These are phyloP conservation scores for Magnaporthales sp. DNA, from an alignment of 2,329 filamentous ascomycete genomes.

Conservation along the genomic window DNA sequence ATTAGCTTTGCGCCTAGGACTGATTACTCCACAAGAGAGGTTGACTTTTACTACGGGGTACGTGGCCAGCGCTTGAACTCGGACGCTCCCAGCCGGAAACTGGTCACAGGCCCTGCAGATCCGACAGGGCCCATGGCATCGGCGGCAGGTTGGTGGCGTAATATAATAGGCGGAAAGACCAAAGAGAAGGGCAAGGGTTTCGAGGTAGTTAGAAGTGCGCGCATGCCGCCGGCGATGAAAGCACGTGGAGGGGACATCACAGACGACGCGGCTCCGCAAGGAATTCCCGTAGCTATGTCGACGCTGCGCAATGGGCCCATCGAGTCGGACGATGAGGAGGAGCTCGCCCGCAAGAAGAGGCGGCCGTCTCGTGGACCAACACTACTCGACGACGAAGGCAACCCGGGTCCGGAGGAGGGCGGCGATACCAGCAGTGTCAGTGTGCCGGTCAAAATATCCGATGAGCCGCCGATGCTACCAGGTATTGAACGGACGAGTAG, in stretches of 20 bases:
- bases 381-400: slow-evolving; percentile 36
- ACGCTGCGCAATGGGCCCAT: slow-evolving; percentile 52
- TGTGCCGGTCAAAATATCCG: slow-evolving; percentile 31
- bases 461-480: slow-evolving; percentile 47
- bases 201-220: slow-evolving; percentile 84
- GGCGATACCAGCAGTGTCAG: slow-evolving; percentile 36
- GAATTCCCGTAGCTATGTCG: slow-evolving; percentile 56
- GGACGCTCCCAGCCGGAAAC: slow-evolving; percentile 68
- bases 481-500: slow-evolving; percentile 48
- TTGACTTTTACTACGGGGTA: slow-evolving; percentile 94
- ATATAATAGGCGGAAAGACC: slow-evolving; percentile 70
- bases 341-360: slow-evolving; percentile 13
- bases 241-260: slow-evolving; percentile 45
- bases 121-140: slow-evolving; percentile 86
- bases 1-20: slow-evolving; percentile 50
- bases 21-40: slow-evolving; percentile 89
- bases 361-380: slow-evolving; percentile 26
- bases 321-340: slow-evolving; percentile 50
- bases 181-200: slow-evolving; percentile 97
- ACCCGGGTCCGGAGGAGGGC: slow-evolving; percentile 23
- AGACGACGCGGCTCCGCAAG: slow-evolving; percentile 58
- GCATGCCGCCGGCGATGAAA: slow-evolving; percentile 72
- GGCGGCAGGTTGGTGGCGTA: slow-evolving; percentile 82
- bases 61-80: slow-evolving; percentile 81
- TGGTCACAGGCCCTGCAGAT: slow-evolving; percentile 91